A percentile compares a stretch with the other conserved stretches of the same genome.
These are phyloP conservation scores for Mycena albidolilacea DNA, from an alignment of 768 basidiomycete species.

Conservation along the genomic window DNA sequence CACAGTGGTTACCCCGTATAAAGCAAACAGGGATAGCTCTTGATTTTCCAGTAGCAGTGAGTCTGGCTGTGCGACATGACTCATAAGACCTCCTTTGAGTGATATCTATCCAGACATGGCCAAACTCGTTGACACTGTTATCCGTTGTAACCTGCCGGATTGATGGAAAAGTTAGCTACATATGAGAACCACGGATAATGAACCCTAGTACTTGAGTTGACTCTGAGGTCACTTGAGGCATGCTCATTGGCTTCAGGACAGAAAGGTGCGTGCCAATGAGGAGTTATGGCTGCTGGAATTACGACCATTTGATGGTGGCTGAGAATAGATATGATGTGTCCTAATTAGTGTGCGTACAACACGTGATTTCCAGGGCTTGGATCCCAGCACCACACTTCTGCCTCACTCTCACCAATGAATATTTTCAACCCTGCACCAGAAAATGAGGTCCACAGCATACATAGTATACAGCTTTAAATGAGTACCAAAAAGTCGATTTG, in stretches of 20 bases:
- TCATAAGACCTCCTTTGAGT: constrained; percentile 1
- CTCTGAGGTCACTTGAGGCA: background rate
- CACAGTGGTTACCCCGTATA: background rate
- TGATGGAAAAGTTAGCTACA: background rate
- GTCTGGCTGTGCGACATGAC: background rate
- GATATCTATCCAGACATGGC: constrained; percentile 2
- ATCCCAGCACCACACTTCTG: too few species aligned
- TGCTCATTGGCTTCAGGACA: background rate
- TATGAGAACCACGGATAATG: background rate
- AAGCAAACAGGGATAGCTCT: background rate
- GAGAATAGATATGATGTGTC: background rate
- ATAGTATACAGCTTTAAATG: too few species aligned
- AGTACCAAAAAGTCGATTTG: too few species aligned
- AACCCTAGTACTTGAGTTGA: background rate
- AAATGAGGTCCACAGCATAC: too few species aligned
- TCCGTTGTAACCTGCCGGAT: background rate
- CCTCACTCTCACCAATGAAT: too few species aligned
- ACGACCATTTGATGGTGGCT: background rate
- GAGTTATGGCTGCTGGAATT: background rate
- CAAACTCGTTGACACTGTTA: background rate
- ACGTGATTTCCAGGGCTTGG: too few species aligned
- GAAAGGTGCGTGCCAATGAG: background rate
- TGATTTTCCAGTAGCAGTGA: background rate
- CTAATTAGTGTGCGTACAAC: background rate
- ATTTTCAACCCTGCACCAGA: too few species aligned